Conservation (phyloP, 106 monocot genomes). For the Phalaenopsis equestris region DNA sequence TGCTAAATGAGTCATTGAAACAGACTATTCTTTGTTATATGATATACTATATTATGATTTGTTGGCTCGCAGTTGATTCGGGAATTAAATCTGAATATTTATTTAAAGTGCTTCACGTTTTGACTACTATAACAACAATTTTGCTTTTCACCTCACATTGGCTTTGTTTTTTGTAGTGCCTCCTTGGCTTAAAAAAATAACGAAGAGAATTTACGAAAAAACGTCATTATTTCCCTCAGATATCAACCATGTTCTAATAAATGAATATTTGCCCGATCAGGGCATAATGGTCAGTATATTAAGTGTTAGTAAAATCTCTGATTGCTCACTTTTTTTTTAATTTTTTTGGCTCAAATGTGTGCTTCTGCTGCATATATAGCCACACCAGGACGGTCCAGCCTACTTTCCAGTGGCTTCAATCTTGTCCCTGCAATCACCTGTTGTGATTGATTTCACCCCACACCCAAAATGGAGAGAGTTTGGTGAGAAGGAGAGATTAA, state of each 20-base stretch:
- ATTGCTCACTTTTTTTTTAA: neutral
- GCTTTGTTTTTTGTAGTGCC: slow-evolving; percentile 54
- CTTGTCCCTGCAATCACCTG: slow-evolving; percentile 68
- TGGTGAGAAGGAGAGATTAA: neutral
- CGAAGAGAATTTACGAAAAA: slow-evolving; percentile 45
- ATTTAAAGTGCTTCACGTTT: neutral
- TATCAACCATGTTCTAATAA: slow-evolving; percentile 96
- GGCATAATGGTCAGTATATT: slow-evolving; percentile 81
- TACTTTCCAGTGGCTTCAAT: slow-evolving; percentile 95
- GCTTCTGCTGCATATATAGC: slow-evolving; percentile 27
- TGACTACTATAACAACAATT: neutral
- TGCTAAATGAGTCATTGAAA: neutral
- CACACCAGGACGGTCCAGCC: slow-evolving; percentile 98
- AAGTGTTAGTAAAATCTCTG: neutral
- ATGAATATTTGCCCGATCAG: slow-evolving; percentile 89
- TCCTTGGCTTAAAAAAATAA: slow-evolving; percentile 73
- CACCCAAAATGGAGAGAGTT: slow-evolving; percentile 29
- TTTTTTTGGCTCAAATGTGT: neutral
- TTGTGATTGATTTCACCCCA: slow-evolving; percentile 76
- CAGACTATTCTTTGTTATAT: neutral
- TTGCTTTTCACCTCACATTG: neutral
- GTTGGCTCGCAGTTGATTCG: neutral
- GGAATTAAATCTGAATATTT: neutral
- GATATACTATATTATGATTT: neutral
- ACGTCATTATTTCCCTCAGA: slow-evolving; percentile 75